Conservation (phyloP, 768 basidiomycete genomes). For the Hysterangium stoloniferum region DNA sequence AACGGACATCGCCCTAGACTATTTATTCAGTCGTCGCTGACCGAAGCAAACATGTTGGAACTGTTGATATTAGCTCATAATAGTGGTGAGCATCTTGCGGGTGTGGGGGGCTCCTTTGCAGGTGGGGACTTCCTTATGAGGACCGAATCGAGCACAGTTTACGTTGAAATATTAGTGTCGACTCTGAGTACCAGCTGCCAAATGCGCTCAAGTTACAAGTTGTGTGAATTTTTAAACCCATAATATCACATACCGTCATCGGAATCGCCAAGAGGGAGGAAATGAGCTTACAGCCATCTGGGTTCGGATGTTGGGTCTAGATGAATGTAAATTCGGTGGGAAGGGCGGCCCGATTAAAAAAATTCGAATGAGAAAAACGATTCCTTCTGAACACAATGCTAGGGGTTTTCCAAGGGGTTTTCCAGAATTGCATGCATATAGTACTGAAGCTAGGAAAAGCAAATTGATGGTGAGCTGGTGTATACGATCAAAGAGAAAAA, state of each 20-base stretch:
- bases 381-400: constrained; percentile 1
- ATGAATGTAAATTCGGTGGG: background rate
- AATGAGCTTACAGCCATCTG: background rate
- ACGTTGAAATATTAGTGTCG: constrained; percentile 4
- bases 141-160: constrained; percentile 7
- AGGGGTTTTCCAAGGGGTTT: too few species aligned
- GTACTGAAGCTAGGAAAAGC: background rate
- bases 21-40: background rate
- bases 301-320: background rate
- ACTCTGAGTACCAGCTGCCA: background rate
- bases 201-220: background rate
- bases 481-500: too few species aligned
- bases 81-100: too few species aligned
- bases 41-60: constrained; percentile 4
- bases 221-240: background rate
- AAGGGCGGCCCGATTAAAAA: background rate
- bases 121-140: background rate
- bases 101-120: too few species aligned
- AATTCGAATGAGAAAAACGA: too few species aligned
- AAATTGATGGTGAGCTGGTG: background rate
- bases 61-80: constrained; percentile 1
- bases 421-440: constrained; percentile 1
- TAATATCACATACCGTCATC: background rate
- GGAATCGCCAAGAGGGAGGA: background rate
- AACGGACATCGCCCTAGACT: background rate